Conservation (phyloP, 1,139 yeast species). For the Saccharomyces hybrid region DNA sequence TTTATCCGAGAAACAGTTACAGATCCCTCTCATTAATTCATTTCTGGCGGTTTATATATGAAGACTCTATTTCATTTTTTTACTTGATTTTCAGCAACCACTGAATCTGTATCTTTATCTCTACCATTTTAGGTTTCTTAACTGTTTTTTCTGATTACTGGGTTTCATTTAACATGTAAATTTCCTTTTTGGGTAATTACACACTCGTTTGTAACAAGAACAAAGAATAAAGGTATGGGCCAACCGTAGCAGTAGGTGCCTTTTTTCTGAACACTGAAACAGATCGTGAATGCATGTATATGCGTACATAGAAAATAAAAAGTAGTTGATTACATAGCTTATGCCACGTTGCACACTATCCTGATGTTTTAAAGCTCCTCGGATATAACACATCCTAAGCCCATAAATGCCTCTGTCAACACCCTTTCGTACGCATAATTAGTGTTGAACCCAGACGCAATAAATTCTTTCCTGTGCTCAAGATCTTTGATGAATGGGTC, state of each 20-base stretch:
- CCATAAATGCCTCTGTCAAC: conserved; percentile 81
- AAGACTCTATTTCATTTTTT: background rate
- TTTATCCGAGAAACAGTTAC: background rate
- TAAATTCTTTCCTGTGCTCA: conserved; percentile 56
- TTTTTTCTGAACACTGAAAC: background rate
- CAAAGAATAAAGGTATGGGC: background rate
- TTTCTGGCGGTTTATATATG: background rate
- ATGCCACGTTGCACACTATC: conserved; percentile 2
- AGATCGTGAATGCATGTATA: background rate
- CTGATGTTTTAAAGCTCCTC: conserved; percentile 43
- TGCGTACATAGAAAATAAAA: background rate
- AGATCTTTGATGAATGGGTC: conserved; percentile 59
- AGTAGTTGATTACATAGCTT: background rate
- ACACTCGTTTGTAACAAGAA: background rate
- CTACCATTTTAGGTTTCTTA: background rate
- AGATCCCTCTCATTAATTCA: background rate
- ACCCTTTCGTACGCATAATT: conserved; percentile 67
- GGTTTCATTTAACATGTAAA: background rate
- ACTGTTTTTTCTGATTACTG: background rate
- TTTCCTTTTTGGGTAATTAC: background rate
- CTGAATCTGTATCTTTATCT: background rate
- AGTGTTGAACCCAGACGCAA: conserved; percentile 81
- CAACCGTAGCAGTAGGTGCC: background rate
- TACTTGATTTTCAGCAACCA: background rate
- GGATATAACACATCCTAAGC: conserved; percentile 73